Percentiles rank a stretch among this genome's conserved stretches.
Conservation (phyloP, 2,329 filamentous ascomycete species). For the Ophiostoma angusticollis region DNA sequence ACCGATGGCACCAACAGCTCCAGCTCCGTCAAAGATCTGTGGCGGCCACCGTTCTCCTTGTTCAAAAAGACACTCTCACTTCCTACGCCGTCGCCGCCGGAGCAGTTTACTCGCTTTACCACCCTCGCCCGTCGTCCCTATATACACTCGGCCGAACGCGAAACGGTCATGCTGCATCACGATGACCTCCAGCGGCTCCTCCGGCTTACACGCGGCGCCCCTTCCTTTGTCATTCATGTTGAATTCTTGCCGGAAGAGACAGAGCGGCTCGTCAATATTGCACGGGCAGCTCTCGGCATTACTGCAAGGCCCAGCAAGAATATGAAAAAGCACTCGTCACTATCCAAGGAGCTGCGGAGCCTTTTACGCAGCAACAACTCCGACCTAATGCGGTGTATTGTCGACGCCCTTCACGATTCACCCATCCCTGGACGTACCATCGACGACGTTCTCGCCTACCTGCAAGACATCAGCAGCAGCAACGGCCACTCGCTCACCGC, state of each 20-base stretch:
- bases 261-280: not conserved
- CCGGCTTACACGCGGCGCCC: not conserved
- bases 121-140: slow-evolving; percentile 17
- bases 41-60: not conserved
- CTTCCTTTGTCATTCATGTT: slow-evolving; percentile 26
- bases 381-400: not conserved
- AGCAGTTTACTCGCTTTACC: not conserved
- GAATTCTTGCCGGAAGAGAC: slow-evolving; percentile 32
- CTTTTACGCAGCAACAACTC: not conserved
- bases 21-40: too few species aligned
- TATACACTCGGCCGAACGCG: slow-evolving; percentile 10
- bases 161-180: slow-evolving; percentile 11
- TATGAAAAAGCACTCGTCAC: not conserved
- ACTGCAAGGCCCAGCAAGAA: not conserved
- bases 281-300: not conserved
- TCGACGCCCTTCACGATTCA: not conserved
- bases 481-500: not conserved
- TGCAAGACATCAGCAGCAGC: slow-evolving; percentile 22
- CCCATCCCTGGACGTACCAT: slow-evolving; percentile 16
- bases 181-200: slow-evolving; percentile 7
- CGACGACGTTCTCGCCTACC: slow-evolving; percentile 24
- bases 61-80: not conserved
- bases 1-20: too few species aligned
- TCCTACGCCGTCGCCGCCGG: not conserved
- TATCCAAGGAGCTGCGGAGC: not conserved